Evolutionary conservation across 768 basidiomycete species (phyloP), one percentile per base, ranked within the genome.

Genomic region (Ramaria sp.): DNA sequence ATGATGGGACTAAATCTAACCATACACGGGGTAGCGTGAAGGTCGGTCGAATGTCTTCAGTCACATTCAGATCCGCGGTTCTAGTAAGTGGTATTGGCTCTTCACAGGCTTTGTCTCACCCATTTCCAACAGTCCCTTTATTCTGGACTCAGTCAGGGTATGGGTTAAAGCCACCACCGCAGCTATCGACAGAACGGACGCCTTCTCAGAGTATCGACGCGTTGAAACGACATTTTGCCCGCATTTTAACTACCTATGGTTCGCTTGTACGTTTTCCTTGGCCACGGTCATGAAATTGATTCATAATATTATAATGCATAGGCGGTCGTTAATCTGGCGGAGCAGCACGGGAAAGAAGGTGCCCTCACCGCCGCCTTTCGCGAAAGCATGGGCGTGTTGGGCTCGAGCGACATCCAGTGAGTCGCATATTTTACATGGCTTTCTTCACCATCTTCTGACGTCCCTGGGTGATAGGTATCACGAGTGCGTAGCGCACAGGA

Each of bases 61-160:
- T 60, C 91, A 92, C 69, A 81, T 94, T 1, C 92, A 98, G 69
- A 79, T 91, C 53, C 78, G 96, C 63, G 96, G 94, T 19, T 97
- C 94, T 30, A 91, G 91, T 90, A 59, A 59, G 83, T 73, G 24
- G 49, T 10, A 17, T 43, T 37, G 34, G 19, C 20, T 59, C n/a
- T 4, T 51, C n/a, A 9, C 34, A 19, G 11, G 5, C 22, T 50
- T 7, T 2, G 53, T 53, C 19, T 46, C 33, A 53, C 53, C 24
- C 54, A 45, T 24, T n/a, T 24, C 22, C 47, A 49, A 51, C 60
- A 93, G 91, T 97, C 58, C 94, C 94, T 1, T 74, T 97, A 27
- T 94, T 84, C 66, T 97, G 94, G 94, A 88, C 83, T 4, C 94
- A 97, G 65, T 79, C 81, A 2, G 88, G 91, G 20, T 86, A 87